These are phyloP conservation scores for Nadsonia commutata DNA, from an alignment of 1,139 yeast species.

Conservation along the genomic window DNA sequence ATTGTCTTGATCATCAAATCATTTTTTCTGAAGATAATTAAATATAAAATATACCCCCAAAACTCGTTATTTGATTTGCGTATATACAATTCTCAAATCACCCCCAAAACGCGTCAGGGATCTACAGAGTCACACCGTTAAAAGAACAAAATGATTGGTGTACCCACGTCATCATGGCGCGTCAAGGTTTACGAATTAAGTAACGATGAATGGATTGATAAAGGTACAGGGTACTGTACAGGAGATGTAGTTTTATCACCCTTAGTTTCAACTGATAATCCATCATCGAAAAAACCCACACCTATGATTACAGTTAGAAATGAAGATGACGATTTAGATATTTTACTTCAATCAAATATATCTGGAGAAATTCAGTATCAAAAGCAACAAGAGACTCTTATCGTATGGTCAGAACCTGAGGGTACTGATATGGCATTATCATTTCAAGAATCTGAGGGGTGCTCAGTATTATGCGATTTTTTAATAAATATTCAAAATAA, in stretches of 20 bases:
- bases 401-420: slow-evolving; percentile 79
- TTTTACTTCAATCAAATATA: slow-evolving; percentile 49
- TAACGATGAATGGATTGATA: slow-evolving; percentile 79
- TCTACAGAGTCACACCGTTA: too few species aligned
- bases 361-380: slow-evolving; percentile 75
- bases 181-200: slow-evolving; percentile 79
- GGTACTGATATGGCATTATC: slow-evolving; percentile 80
- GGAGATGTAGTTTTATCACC: slow-evolving; percentile 35
- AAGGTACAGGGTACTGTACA: slow-evolving; percentile 83
- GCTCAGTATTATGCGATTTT: slow-evolving; percentile 71
- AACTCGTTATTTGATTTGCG: too few species aligned
- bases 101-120: too few species aligned
- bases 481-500: slow-evolving; percentile 52
- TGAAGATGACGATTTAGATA: slow-evolving; percentile 46
- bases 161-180: slow-evolving; percentile 43
- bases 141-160: slow-evolving; percentile 18
- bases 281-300: not conserved
- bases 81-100: too few species aligned
- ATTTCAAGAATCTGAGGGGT: slow-evolving; percentile 86
- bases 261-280: not conserved
- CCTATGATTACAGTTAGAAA: slow-evolving; percentile 43
- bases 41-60: too few species aligned
- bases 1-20: too few species aligned
- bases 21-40: too few species aligned
- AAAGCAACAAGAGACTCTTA: slow-evolving; percentile 84